Base-by-base conservation (phyloP, 2,329 filamentous ascomycete species). In the Thyridium curvatum region DNA sequence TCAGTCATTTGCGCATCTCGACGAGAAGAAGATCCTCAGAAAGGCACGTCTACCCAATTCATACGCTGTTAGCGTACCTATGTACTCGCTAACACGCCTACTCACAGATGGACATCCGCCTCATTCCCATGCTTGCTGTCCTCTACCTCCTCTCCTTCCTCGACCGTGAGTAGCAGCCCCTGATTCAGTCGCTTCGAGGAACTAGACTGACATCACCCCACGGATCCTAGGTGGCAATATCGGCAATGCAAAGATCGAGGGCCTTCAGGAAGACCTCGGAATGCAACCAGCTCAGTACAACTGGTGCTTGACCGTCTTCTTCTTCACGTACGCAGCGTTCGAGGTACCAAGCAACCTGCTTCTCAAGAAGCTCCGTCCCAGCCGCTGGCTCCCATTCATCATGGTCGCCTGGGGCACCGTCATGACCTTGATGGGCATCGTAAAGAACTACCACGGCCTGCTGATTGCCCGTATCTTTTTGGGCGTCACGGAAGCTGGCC, bases 291-390 rank as follows among this genome's bases (percentile, higher is more conserved):
- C 71, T 0, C 72, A 88, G 54, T 93, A 89, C 61, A 90, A 89
- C 58, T 70, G 77, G 51, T 73, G 78, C 35, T 67, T 84, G 7
- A 71, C 70, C 5, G 76, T 88, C 44, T 93, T 94, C 67, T 93
- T 91, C 68, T 77, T 91, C 46, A 82, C 82, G 2, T 94, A 93
- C 54, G 71, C 83, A 3, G 68, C 83, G 6, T 87, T 87, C 46
- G 86, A 91, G 54, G 76, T 83, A 0, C 66, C 86, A n/a, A 87
- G 82, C 40, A 93, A 93, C 51, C 60, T 91, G 12, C 61, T 91
- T 8, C 74, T 93, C 40, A 93, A 91, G 59, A 75, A 72, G 12
- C 65, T 89, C 37, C 73, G 82, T 0, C 87, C 87, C 0, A 84
- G 78, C 30, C 62, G 86, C 36, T 94, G 89, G 65, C 72, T 91